Evolutionary conservation across 495 filamentous ascomycete genomes (phyloP).

Genomic region (Penicillium paxilli): DNA sequence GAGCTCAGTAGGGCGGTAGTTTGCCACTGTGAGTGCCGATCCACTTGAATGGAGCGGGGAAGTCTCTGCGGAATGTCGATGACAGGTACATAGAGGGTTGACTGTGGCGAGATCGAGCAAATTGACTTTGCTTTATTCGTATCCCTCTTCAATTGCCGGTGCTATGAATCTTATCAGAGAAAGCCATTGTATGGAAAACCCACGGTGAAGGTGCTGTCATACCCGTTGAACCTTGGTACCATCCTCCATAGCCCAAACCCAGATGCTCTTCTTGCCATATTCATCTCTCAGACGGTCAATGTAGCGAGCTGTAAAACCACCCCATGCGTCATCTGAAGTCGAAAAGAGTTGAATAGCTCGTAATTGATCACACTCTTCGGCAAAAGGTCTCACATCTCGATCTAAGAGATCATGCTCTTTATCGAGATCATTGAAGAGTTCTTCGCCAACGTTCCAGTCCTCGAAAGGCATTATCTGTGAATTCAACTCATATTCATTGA

Average conservation of each 20-base stretch:
- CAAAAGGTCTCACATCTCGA: slow-evolving; percentile 79
- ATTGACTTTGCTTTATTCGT: slow-evolving; percentile 72
- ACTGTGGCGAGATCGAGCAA: slow-evolving; percentile 63
- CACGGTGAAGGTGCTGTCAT: slow-evolving; percentile 23
- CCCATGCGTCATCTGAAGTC: slow-evolving; percentile 87
- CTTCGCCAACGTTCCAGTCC: slow-evolving; percentile 73
- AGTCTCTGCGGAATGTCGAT: slow-evolving; percentile 57
- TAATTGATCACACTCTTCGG: slow-evolving; percentile 90
- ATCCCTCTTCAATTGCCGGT: slow-evolving; percentile 53
- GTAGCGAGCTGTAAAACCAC: slow-evolving; percentile 79
- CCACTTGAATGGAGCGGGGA: slow-evolving; percentile 61
- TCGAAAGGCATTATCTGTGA: slow-evolving; percentile 81
- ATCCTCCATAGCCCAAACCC: slow-evolving; percentile 81
- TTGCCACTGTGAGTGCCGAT: slow-evolving; percentile 75
- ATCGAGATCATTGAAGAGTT: slow-evolving; percentile 79
- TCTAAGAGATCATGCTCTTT: slow-evolving; percentile 86
- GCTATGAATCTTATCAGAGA: not conserved
- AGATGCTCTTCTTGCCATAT: slow-evolving; percentile 80
- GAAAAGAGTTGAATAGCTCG: slow-evolving; percentile 84
- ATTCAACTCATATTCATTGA: slow-evolving; percentile 84
- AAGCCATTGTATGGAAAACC: no score
- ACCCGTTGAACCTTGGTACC: slow-evolving; percentile 59
- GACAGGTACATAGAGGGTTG: slow-evolving; percentile 79
- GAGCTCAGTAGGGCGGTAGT: slow-evolving; percentile 73
- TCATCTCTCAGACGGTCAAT: slow-evolving; percentile 83